A percentile compares a stretch with the other conserved stretches of the same genome.
Conservation (phyloP, 768 basidiomycete genomes). For the Collybiopsis luxurians region DNA sequence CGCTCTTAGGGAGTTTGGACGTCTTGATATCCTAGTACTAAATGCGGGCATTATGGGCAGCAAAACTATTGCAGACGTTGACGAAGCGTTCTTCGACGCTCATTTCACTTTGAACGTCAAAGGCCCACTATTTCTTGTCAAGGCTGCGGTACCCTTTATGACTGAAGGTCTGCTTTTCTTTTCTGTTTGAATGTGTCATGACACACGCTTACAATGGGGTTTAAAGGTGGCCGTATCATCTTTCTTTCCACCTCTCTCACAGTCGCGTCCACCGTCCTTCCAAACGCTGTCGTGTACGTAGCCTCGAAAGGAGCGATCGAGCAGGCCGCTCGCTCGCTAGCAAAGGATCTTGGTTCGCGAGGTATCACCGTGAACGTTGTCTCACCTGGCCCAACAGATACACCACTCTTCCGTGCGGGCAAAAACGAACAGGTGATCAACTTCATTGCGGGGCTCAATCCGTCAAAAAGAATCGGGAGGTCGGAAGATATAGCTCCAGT, state of each 20-base stretch:
- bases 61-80: conserved; percentile 45
- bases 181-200: conserved; percentile 31
- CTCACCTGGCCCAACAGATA: conserved; percentile 55
- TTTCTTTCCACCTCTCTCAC: conserved; percentile 57
- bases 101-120: too few relatives aligned
- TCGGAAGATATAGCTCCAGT: conserved; percentile 54
- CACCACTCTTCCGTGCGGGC: conserved; percentile 52
- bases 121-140: too few relatives aligned
- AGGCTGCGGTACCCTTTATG: too few relatives aligned
- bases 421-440: conserved; percentile 47
- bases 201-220: neutral
- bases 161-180: conserved; percentile 43
- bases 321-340: too few relatives aligned
- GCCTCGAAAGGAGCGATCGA: too few relatives aligned
- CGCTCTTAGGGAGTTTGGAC: conserved; percentile 45
- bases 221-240: conserved; percentile 41
- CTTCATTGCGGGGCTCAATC: conserved; percentile 41
- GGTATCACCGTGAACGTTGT: too few relatives aligned
- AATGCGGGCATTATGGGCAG: conserved; percentile 59
- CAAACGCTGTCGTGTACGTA: too few relatives aligned
- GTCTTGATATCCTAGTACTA: conserved; percentile 56
- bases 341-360: too few relatives aligned
- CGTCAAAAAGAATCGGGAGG: conserved; percentile 42
- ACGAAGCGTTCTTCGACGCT: too few relatives aligned
- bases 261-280: conserved; percentile 30